Conservation (phyloP, 129 eudicot species). For the Sambucus nigra region DNA sequence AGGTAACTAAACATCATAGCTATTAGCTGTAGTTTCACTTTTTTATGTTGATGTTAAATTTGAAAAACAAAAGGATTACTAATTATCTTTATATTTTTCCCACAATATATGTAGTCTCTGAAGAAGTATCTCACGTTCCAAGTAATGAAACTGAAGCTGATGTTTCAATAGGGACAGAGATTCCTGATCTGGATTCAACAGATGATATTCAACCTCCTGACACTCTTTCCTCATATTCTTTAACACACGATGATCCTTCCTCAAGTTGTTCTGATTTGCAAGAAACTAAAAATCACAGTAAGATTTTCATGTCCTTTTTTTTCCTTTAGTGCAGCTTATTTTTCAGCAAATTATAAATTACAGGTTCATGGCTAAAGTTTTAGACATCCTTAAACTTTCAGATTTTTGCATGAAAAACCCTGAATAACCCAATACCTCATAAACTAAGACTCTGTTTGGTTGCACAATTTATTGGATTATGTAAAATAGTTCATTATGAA, state of each 20-base stretch:
- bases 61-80: no score
- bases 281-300: slow-evolving; percentile 39
- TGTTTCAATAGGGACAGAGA: slow-evolving; percentile 78
- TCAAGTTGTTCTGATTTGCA: slow-evolving; percentile 32
- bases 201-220: slow-evolving; percentile 44
- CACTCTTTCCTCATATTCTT: slow-evolving; percentile 2
- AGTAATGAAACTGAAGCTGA: slow-evolving; percentile 36
- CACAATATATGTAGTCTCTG: slow-evolving; percentile 21
- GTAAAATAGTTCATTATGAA: no score
- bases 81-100: no score
- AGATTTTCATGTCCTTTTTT: neutral
- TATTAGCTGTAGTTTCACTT: neutral
- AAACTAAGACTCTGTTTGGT: no score
- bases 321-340: neutral
- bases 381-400: no score
- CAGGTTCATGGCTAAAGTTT: no score
- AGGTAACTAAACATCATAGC: slow-evolving; percentile 20
- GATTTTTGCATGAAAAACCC: no score
- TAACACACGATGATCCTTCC: slow-evolving; percentile 40
- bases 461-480: no score
- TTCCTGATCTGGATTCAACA: slow-evolving; percentile 54
- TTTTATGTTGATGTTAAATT: neutral
- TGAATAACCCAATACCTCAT: no score
- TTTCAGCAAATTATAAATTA: no score
- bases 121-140: slow-evolving; percentile 28